phyloP scores from a whole-genome alignment of 371 early-diverging fungal species.

The Mortierella sp. region DNA sequence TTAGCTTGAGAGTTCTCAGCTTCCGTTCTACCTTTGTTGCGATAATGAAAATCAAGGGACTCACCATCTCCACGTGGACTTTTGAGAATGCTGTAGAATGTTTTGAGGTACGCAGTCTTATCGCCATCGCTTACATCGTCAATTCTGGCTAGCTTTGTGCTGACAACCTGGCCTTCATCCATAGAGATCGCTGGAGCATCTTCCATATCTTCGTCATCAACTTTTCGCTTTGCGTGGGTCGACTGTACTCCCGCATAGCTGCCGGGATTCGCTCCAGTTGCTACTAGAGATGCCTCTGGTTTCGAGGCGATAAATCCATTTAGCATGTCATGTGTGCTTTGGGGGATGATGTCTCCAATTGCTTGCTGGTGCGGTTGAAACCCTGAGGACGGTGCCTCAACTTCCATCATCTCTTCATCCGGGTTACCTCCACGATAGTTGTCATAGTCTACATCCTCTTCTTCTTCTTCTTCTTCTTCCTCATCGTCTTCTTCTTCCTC shows the following conservation, averaged over 20 bases:
- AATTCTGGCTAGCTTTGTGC: constrained; percentile 53
- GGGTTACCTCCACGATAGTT: constrained; percentile 23
- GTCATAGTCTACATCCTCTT: constrained; percentile 36
- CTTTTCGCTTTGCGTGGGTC: constrained; percentile 48
- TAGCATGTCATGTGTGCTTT: constrained; percentile 4
- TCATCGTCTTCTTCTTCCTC: constrained; percentile 49
- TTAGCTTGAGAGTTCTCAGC: not conserved
- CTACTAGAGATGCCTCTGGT: constrained; percentile 29
- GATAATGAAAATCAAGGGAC: not conserved
- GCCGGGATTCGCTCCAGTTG: not conserved
- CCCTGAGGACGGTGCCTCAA: constrained; percentile 16
- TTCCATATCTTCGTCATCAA: constrained; percentile 56
- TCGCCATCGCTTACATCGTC: constrained; percentile 43
- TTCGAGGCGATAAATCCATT: constrained; percentile 53
- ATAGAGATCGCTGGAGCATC: constrained; percentile 39
- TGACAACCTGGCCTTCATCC: constrained; percentile 55
- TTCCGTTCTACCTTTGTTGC: not conserved
- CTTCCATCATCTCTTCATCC: constrained; percentile 49
- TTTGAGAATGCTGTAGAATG: constrained; percentile 49
- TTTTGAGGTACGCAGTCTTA: constrained; percentile 34
- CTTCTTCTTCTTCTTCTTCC: constrained; percentile 47
- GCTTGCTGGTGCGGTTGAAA: constrained; percentile 10
- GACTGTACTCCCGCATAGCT: not conserved
- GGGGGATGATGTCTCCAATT: constrained; percentile 19
- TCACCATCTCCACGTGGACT: constrained; percentile 52